phyloP scores from a whole-genome alignment of 2,329 filamentous ascomycete genomes.

The Pseudocercospora macadamiae region DNA sequence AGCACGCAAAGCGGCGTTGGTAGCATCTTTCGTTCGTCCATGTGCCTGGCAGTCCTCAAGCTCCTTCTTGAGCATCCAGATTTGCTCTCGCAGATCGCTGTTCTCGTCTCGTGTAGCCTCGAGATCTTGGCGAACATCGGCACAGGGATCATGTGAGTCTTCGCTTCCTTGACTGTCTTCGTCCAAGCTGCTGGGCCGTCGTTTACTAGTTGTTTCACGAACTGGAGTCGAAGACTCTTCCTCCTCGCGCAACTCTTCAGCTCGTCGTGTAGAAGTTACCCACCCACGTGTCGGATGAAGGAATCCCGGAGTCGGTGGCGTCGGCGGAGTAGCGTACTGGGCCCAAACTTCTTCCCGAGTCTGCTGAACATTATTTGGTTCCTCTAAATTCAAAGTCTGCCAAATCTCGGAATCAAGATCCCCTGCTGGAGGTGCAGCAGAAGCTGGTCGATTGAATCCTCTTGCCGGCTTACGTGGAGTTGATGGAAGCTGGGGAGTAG shows the following conservation, averaged over 20 bases:
- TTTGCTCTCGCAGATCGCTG: background rate
- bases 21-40: background rate
- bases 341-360: background rate
- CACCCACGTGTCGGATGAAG: background rate
- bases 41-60: background rate
- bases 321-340: background rate
- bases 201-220: background rate
- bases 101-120: too few species aligned
- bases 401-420: background rate
- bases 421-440: background rate
- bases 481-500: too few species aligned
- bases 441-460: too few species aligned
- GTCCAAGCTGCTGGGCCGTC: too few species aligned
- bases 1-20: background rate
- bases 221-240: background rate
- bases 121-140: background rate
- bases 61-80: background rate
- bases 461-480: too few species aligned
- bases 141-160: background rate
- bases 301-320: background rate
- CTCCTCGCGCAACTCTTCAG: background rate
- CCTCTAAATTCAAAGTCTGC: too few species aligned
- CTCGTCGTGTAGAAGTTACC: background rate
- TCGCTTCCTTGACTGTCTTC: too few species aligned
- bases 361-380: too few species aligned